Base-by-base conservation (phyloP, 176 grass and related monocot genomes). In the Eragrostis curvula region DNA sequence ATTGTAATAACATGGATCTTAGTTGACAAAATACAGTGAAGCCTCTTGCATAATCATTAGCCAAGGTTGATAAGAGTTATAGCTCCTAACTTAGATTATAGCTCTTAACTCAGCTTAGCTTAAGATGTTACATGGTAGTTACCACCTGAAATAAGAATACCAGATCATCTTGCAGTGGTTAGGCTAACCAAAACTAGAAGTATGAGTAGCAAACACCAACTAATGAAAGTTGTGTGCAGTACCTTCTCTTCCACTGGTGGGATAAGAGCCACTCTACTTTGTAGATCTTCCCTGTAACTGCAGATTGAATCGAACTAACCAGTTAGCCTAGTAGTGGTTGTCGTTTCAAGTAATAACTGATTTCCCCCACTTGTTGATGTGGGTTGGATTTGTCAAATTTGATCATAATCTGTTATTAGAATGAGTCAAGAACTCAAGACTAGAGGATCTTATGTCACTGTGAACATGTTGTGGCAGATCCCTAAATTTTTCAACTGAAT, bases 321-420 rank as follows among this genome's bases (percentile, higher is more conserved):
- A 58, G 8, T 64, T 69, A 71, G 39, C 3, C 6, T 66, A 49
- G 49, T 71, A 20, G 21, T 21, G 27, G 44, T 75, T 75, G 10
- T 44, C 76, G 24, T 65, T 89, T 62, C 46, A 44, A 29, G 28
- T 52, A 87, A 42, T 56, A 23, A 7, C n/a, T 49, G 28, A 45
- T 85, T 42, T 62, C 44, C 62, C 41, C 71, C 16, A 57, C 61
- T 50, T 70, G 12, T 39, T 70, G 10, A 6, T 49, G 17, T 68
- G 53, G 52, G 4, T n/a, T 28, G 16, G 9, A 50, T 75, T 24
- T n/a, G 16, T 68, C 42, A 75, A 42, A 44, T 57, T 68, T 43
- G 36, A 48, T 59, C 23, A 42, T 40, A 18, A 74, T 45, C 15
- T 71, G 21, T 3, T 5, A 39, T 57, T 79, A 51, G 45, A 86